Base-by-base conservation (phyloP, 176 grass and related monocot species). In the Juncus effusus region DNA sequence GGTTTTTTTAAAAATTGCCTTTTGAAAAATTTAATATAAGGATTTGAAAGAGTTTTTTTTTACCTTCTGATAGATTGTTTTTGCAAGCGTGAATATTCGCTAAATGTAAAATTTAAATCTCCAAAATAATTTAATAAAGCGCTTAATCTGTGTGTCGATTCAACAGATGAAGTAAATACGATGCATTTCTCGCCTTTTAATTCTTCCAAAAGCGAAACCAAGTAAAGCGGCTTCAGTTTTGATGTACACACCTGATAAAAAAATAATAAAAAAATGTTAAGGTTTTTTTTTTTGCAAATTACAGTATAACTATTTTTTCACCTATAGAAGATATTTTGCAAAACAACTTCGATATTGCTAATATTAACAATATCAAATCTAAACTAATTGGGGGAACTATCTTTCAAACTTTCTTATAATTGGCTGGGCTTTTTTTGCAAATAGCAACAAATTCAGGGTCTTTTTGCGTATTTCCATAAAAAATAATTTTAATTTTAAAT, bases 151-250 rank as follows among this genome's bases (percentile, higher is more conserved):
- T 97, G 85, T 63, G 82, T 97, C 57, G 82, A 86, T 76, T 97
- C 93, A 10, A 92, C 85, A 75, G 93, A 97, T 44, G 85, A 86
- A 40, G 88, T 89, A 81, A 97, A 97, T 49, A 97, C 93, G 72
- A 92, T 75, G 64, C 85, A 89, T 70, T 92, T 97, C 37, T 84
- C 78, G 54, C 85, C 93, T 69, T 51, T 42, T 39, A 97, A 56
- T 77, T 86, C 72, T 84, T 81, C 84, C 35, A 97, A 79, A 78
- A 97, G 84, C 62, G 80, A 70, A 78, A 97, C 84, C 56, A 97
- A 83, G 75, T 75, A 80, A 13, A 92, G 54, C 5, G 88, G 88
- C 54, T 97, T 97, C 36, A 97, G 75, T 75, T 97, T 92, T 65
- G 88, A 92, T 79, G 76, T 89, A 59, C 93, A 97, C 35, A 97